Percentiles rank a stretch among this genome's conserved stretches.
Conservation (phyloP, 2,329 filamentous ascomycete genomes). For the Arthrobotrys pseudoclavata region DNA sequence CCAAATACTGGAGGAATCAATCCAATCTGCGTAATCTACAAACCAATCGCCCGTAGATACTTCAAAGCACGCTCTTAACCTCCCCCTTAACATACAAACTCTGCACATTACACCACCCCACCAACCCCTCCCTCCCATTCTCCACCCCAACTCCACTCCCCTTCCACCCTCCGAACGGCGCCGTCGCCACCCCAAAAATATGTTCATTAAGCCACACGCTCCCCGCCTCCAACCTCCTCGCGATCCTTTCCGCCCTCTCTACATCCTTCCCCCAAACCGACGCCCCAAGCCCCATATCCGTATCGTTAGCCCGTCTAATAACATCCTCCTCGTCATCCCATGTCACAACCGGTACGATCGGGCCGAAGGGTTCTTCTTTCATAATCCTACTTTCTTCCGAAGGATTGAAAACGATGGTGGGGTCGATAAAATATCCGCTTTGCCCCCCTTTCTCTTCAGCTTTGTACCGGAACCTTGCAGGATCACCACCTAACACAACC, state of each 20-base stretch:
- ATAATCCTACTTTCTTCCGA: slow-evolving; percentile 69
- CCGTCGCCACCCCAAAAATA: slow-evolving; percentile 68
- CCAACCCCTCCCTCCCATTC: slow-evolving; percentile 63
- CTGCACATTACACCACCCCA: slow-evolving; percentile 63
- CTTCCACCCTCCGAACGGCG: slow-evolving; percentile 65
- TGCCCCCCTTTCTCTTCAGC: neutral
- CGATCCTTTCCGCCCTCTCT: slow-evolving; percentile 69
- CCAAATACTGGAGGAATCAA: no score
- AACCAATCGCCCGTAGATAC: no score
- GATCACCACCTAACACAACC: slow-evolving; percentile 56
- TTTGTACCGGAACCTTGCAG: slow-evolving; percentile 63
- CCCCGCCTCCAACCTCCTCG: slow-evolving; percentile 70
- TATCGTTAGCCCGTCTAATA: slow-evolving; percentile 69
- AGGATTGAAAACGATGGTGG: slow-evolving; percentile 73
- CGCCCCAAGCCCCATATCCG: slow-evolving; percentile 70
- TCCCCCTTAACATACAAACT: slow-evolving; percentile 36
- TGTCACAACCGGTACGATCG: slow-evolving; percentile 69
- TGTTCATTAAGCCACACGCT: slow-evolving; percentile 72
- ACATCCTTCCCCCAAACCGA: slow-evolving; percentile 71
- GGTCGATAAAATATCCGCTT: slow-evolving; percentile 72
- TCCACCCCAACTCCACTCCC: slow-evolving; percentile 65
- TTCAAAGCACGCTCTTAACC: slow-evolving; percentile 30
- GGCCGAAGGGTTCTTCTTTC: slow-evolving; percentile 70
- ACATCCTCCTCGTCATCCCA: slow-evolving; percentile 69
- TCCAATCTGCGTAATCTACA: no score